These are phyloP conservation scores for Pestalotiopsis sp. DNA, from an alignment of 2,329 filamentous ascomycete species.

Conservation along the genomic window DNA sequence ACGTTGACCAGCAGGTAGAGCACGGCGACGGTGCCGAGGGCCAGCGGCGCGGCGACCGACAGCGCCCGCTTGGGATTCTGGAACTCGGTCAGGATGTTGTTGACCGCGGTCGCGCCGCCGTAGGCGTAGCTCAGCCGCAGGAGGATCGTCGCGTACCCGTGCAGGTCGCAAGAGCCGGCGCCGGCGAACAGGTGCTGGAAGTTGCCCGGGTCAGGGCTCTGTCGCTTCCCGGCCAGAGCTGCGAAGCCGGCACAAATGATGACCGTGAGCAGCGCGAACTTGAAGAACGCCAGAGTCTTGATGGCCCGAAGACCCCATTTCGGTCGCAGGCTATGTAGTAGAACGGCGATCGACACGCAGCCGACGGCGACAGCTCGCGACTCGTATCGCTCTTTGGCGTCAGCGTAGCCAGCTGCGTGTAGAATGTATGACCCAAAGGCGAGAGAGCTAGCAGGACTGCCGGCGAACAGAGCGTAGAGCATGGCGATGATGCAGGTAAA, in stretches of 20 bases:
- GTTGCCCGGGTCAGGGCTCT: not conserved
- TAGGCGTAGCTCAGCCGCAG: not conserved
- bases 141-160: not conserved
- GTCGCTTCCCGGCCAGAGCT: not conserved
- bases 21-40: not conserved
- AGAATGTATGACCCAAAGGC: not conserved
- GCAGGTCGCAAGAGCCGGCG: not conserved
- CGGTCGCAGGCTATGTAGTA: not conserved
- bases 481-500: not conserved
- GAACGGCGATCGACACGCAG: not conserved
- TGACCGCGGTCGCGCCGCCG: not conserved
- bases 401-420: not conserved
- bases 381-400: not conserved
- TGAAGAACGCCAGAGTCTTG: not conserved
- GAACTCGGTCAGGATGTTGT: not conserved
- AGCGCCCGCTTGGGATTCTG: not conserved
- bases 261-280: not conserved
- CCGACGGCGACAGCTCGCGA: not conserved
- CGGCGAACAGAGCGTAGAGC: not conserved
- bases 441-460: not conserved
- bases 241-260: slow-evolving; percentile 1
- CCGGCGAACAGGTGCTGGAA: not conserved
- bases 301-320: not conserved
- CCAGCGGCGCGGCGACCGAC: not conserved
- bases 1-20: not conserved